Conservation (phyloP, 768 basidiomycete genomes). For the Mycena galopus region DNA sequence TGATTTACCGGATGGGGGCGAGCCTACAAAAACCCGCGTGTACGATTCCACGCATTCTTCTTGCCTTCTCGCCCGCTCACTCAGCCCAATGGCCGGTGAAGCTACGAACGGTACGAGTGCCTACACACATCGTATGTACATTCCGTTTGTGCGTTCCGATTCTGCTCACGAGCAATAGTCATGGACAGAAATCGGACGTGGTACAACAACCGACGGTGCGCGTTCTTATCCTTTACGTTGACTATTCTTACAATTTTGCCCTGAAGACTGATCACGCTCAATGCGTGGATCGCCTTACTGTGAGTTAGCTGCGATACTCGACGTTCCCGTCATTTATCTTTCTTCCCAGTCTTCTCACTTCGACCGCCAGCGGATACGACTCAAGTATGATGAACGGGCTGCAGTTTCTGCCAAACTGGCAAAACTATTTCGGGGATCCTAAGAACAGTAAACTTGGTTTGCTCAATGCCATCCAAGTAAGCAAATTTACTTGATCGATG, state of each 20-base stretch:
- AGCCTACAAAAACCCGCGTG: too few relatives aligned
- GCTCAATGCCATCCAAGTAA: slow-evolving; percentile 65
- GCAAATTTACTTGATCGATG: too few relatives aligned
- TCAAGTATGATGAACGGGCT: slow-evolving; percentile 86
- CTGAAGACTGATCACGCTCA: slow-evolving; percentile 69
- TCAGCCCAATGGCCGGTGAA: too few relatives aligned
- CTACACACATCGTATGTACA: too few relatives aligned
- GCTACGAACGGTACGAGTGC: too few relatives aligned
- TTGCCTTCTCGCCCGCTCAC: too few relatives aligned
- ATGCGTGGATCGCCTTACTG: slow-evolving; percentile 79
- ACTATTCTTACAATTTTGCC: neutral
- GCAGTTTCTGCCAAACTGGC: slow-evolving; percentile 76
- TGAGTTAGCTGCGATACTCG: slow-evolving; percentile 49
- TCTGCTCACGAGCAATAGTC: too few relatives aligned
- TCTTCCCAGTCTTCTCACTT: slow-evolving; percentile 68
- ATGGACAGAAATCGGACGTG: slow-evolving; percentile 57
- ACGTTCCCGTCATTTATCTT: neutral
- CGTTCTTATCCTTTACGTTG: neutral
- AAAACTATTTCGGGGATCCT: slow-evolving; percentile 69
- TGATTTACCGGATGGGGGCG: too few relatives aligned
- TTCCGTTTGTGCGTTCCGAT: too few relatives aligned
- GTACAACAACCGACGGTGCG: slow-evolving; percentile 62
- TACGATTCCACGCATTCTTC: too few relatives aligned
- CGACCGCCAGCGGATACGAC: slow-evolving; percentile 82
- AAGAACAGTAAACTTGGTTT: slow-evolving; percentile 53